phyloP scores from a whole-genome alignment of 768 basidiomycete genomes.

The Chalciporus piperatus region DNA sequence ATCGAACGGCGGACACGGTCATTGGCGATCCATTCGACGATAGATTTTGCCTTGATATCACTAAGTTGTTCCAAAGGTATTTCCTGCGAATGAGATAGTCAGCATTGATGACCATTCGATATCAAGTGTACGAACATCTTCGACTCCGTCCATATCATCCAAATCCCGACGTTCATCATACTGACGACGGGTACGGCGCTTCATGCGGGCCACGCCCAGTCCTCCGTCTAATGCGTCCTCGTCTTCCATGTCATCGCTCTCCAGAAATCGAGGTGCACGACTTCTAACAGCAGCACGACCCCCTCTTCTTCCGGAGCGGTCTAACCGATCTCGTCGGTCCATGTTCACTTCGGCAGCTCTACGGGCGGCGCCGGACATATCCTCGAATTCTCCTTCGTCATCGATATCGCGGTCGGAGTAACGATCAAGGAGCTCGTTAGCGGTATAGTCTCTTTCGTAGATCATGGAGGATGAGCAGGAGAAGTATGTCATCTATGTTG shows the following conservation, averaged over 20 bases:
- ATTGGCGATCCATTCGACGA: slow-evolving; percentile 96
- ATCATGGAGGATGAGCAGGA: slow-evolving; percentile 9
- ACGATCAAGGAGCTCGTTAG: slow-evolving; percentile 75
- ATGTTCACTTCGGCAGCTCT: slow-evolving; percentile 84
- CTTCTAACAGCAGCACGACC: slow-evolving; percentile 73
- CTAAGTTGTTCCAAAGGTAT: slow-evolving; percentile 93
- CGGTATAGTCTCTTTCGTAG: slow-evolving; percentile 72
- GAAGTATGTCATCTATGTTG: slow-evolving; percentile 1
- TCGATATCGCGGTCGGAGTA: slow-evolving; percentile 89
- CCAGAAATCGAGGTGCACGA: slow-evolving; percentile 85
- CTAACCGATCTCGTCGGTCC: slow-evolving; percentile 81
- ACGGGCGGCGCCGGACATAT: slow-evolving; percentile 65
- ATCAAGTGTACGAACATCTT: slow-evolving; percentile 58
- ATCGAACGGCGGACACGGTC: slow-evolving; percentile 90
- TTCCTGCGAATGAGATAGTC: slow-evolving; percentile 52
- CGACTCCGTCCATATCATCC: slow-evolving; percentile 88
- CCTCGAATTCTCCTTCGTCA: slow-evolving; percentile 71
- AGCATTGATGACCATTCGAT: slow-evolving; percentile 6
- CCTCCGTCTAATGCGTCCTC: slow-evolving; percentile 71
- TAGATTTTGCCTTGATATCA: slow-evolving; percentile 96
- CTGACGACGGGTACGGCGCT: slow-evolving; percentile 78
- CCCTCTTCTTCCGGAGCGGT: slow-evolving; percentile 63
- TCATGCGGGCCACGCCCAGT: slow-evolving; percentile 67
- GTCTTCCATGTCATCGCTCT: slow-evolving; percentile 77
- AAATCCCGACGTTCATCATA: slow-evolving; percentile 91